Base-by-base conservation (phyloP, 306 rosid genomes). In the Malus sylvestris region DNA sequence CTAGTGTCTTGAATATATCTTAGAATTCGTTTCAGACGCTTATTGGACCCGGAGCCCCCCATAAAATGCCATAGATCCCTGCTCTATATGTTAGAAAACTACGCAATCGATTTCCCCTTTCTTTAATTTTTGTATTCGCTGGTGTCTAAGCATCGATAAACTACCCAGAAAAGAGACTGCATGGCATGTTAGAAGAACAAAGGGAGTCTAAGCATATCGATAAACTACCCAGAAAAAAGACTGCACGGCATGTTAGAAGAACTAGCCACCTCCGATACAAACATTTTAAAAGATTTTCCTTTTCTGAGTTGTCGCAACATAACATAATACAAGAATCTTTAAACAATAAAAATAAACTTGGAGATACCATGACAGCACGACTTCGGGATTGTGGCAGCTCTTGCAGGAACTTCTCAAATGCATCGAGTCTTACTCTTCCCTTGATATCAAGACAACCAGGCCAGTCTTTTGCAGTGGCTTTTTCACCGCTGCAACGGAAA, bases 291-390 rank as follows among this genome's bases (percentile, higher is more conserved):
- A 6, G 59, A 19, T 71, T 65, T 30, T 20, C 68, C 40, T 55
- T 71, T 77, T 72, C 33, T 64, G 59, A 40, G 68, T 73, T 35
- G 27, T 38, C 29, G 65, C 10, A 67, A 52, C 49, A 15, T 45
- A 67, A 70, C 63, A 22, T 46, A n/a, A 38, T 38, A 19, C 77
- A 51, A 55, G 35, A 68, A 73, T 67, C 62, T 46, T 42, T 71
- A 86, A 74, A 86, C 84, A 83, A 82, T 59, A 80, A 86, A 83
- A 81, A 68, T 51, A 79, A 91, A 81, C 87, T 81, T 62, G 76
- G 70, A 80, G 80, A 84, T 96, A 96, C 99, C 99, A 96, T 96
- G 88, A 96, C 90, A 81, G 98, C 98, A 81, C 98, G 97, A 77
- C 87, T 92, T 58, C 97, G 88, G 66, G 99, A 89, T 73, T 74